Conservation (phyloP, 108 stramenopile species). For the Pseudonitzschia pungens region DNA sequence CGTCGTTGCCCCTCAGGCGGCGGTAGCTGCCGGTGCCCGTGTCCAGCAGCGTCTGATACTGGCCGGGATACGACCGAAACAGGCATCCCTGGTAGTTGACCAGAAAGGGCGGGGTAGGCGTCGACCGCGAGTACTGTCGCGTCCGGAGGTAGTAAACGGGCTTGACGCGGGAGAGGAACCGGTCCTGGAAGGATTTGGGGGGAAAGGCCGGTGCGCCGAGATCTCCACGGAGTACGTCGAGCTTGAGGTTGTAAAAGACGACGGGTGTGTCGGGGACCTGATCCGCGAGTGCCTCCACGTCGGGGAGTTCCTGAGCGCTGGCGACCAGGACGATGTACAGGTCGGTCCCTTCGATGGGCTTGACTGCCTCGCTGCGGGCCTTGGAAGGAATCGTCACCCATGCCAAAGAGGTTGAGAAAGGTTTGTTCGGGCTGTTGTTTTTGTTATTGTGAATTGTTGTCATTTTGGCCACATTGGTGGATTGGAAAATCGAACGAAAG, state of each 20-base stretch:
- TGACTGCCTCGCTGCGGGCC: constrained; percentile 46
- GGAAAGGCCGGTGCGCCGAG: constrained; percentile 92
- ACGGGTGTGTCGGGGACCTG: constrained; percentile 49
- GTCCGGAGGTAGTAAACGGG: constrained; percentile 92
- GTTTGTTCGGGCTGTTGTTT: constrained; percentile 68
- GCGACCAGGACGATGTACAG: constrained; percentile 85
- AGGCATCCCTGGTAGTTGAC: constrained; percentile 93
- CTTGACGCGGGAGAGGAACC: constrained; percentile 84
- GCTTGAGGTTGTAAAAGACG: constrained; percentile 90
- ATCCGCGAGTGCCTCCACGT: constrained; percentile 81
- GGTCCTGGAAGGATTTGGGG: constrained; percentile 86
- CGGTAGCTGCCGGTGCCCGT: constrained; percentile 84
- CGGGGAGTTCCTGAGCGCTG: constrained; percentile 92
- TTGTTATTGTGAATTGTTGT: too few relatives aligned
- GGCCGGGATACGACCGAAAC: constrained; percentile 92
- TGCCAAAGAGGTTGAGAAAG: constrained; percentile 79
- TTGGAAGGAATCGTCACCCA: constrained; percentile 37
- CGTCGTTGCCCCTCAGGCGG: constrained; percentile 59
- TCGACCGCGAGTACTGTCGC: constrained; percentile 86
- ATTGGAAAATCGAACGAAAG: too few relatives aligned
- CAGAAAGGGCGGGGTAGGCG: constrained; percentile 85
- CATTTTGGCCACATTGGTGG: too few relatives aligned
- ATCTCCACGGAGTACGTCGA: constrained; percentile 92
- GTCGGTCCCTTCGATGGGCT: constrained; percentile 61
- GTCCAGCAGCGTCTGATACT: constrained; percentile 90